Evolutionary conservation across 192 early-diverging fungal genomes (phyloP), one percentile per base, ranked within the genome.

Genomic region (Haplosporangium gracile): DNA sequence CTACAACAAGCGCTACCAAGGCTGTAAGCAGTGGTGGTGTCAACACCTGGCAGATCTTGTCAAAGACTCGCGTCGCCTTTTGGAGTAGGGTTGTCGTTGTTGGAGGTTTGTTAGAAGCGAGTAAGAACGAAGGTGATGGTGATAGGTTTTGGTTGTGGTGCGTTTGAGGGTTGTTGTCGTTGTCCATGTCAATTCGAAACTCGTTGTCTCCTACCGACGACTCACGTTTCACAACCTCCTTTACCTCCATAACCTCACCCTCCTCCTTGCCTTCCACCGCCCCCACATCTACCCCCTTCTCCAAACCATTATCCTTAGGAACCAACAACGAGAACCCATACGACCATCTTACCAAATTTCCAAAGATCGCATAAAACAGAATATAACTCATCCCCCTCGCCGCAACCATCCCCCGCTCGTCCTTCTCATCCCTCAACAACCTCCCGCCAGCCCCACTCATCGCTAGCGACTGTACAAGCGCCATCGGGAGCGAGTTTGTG

Each of bases 321-420:
- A 91, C 90, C 77, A 96, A 82, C 34, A 95, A 80, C 22, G 88
- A 89, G 40, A 93, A 94, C 74, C 96, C 95, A 77, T 95, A 93
- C 36, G 94, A 95, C 95, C 95, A 96, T n/a, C 94, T 90, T 72
- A 94, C 68, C 32, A 96, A 90, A 74, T 96, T 96, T 60, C 93
- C 93, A 68, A 97, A 93, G 47, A 95, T 93, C 47, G 93, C 94
- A 83, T 93, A 95, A 49, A 97, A 95, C 51, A 97, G 85, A n/a
- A 95, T 95, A 60, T 96, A 97, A 2, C 94, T 93, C 15, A 96
- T 92, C 5, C 94, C 94, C 72, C 95, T 92, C 2, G 91, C 89
- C 32, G 88, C 84, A 16, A 88, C 89, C 38, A 81, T 65, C n/a
- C 83, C 88, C 51, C 29, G 32, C 29, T 82, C 89, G 60, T 92